Evolutionary conservation across 1,284 basidiomycete genomes (phyloP), one percentile per base, ranked within the genome.

Genomic region (Apiotrichum siamense): DNA sequence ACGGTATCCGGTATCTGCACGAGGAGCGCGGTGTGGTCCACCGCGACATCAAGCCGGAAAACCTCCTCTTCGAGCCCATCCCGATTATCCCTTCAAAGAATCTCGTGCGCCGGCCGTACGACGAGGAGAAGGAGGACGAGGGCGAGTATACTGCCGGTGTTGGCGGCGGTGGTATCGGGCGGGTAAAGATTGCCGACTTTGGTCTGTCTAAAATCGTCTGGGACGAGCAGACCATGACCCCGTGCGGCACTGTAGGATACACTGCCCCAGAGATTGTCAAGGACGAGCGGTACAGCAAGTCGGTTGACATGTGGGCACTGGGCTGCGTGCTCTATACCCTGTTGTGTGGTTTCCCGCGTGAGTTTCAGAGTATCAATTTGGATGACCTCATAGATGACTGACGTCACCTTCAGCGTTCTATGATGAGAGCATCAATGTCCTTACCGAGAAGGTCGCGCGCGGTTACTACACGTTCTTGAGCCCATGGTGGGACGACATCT

Each of bases 221-320:
- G 96, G 88, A 96, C 69, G 91, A 97, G 72, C 86, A 96, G 74
- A 99, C 96, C 11, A 96, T 92, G 87, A 99, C 96, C 24, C 96
- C 96, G 20, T 99, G 96, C 67, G 96, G 96, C 27, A 99, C 96
- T 1, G 94, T 98, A 25, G 96, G 96, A 5, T 99, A 99, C 76
- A 98, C 96, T 3, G 96, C 96, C 4, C 96, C 96, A 3, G 96
- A 99, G 75, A 99, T 99, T 59, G 96, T 99, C 66, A 97, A 97
- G 77, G 96, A 98, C 71, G 93, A 99, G 77, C 82, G 94, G 24
- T 99, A 99, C 73, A 90, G 86, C 71, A 97, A 97, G 77, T 90
- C 87, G 65, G 96, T 98, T 50, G 96, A 99, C 73, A 98, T 98
- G 96, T 99, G 96, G 96, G 96, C 96, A 3, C 77, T 98, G 35